A percentile compares a stretch with the other conserved stretches of the same genome.
These are phyloP conservation scores for Aurinia saxatilis DNA, from an alignment of 345 rosid genomes.

Conservation along the genomic window DNA sequence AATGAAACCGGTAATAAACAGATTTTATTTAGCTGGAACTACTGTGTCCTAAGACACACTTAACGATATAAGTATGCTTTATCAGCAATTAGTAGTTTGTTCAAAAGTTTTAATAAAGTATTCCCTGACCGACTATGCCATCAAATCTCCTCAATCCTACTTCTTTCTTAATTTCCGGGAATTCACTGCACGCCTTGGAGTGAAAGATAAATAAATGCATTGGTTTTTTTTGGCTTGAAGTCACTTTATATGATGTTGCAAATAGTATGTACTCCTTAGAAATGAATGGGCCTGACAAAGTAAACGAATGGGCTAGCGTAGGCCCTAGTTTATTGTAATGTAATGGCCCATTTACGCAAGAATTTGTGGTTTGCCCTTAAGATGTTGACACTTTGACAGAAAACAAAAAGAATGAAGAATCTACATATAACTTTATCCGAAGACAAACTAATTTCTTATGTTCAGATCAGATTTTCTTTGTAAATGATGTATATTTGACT, in stretches of 20 bases:
- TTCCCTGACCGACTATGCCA: slow-evolving; percentile 9
- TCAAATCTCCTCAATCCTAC: slow-evolving; percentile 10
- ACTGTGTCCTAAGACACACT: not conserved
- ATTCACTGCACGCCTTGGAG: not conserved
- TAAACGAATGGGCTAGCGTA: not conserved
- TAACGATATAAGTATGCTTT: slow-evolving; percentile 5
- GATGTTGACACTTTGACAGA: not conserved
- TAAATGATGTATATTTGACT: not conserved
- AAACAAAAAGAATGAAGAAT: not conserved
- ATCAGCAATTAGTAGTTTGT: not conserved
- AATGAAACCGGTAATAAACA: too few relatives aligned
- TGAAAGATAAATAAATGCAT: too few relatives aligned
- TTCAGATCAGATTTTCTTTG: not conserved
- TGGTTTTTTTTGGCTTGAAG: too few relatives aligned
- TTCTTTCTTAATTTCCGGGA: not conserved
- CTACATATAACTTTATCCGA: too few relatives aligned
- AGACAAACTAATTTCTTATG: too few relatives aligned
- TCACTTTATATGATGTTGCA: too few relatives aligned
- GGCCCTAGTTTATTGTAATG: not conserved
- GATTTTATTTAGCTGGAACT: slow-evolving; percentile 1
- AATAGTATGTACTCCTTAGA: too few relatives aligned
- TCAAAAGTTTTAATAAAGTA: not conserved
- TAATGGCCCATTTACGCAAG: not conserved
- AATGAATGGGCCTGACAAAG: not conserved
- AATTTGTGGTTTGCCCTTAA: not conserved